Base-by-base conservation (phyloP, 2,329 filamentous ascomycete genomes). In the Penicillium palitans region DNA sequence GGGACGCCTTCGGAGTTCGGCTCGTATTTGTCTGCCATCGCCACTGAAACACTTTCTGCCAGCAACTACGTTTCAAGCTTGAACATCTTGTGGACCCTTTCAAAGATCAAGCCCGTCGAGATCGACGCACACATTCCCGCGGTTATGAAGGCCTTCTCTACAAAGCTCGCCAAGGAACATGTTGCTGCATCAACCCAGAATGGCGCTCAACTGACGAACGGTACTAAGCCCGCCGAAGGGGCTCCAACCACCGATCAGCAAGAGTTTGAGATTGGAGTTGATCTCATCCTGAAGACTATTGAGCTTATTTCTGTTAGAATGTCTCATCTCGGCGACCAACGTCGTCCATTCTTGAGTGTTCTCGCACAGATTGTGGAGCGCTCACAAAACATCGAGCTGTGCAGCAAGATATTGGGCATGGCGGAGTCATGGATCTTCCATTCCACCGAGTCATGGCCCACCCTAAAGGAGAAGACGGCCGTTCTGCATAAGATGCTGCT, bases 401-500 rank as follows among this genome's bases (percentile, higher is more conserved):
- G 95, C 74, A 89, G 91, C 69, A 96, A 96, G 78, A 93, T 99
- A 55, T 80, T 99, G 29, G 87, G 89, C 51, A 93, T 99, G 85
- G 93, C 97, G 4, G 93, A 98, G 72, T 85, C 83, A 33, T 99
- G 96, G 96, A 90, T 99, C 6, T 99, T 99, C 80, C 86, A 91
- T 64, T 95, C 91, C 0, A 93, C 91, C 58, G 95, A 96, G 63
- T 95, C 92, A 2, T 97, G 95, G 83, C 95, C 95, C 0, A 99
- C 95, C 0, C 83, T 99, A 1, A 99, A 99, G 75, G 96, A 99
- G 77, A 99, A 99, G 80, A 98, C 93, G 0, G 96, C 96, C 1
- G 95, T 99, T 1, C 79, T 99, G n/a, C 93, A 96, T 69, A 99
- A 99, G 78, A 99, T 99, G 95, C 80, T 98, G 17, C 88, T 93